These are phyloP conservation scores for Colletotrichum sp. DNA, from an alignment of 2,329 filamentous ascomycete genomes.

Conservation along the genomic window DNA sequence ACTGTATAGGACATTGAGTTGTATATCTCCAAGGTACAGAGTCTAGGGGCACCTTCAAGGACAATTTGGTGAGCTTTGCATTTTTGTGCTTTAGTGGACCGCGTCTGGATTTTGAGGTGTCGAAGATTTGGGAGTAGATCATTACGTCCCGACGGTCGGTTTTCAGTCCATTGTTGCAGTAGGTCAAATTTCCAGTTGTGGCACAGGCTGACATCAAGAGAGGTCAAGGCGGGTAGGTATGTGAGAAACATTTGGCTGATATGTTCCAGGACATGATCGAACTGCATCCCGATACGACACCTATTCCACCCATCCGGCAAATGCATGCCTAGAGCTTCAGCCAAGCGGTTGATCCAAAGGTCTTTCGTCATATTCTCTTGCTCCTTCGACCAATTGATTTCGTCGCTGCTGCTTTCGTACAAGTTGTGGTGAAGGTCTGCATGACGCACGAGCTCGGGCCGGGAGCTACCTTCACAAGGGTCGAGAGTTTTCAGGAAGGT, in stretches of 20 bases:
- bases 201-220: background rate
- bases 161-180: background rate
- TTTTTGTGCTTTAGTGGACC: background rate
- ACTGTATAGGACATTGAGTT: background rate
- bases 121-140: background rate
- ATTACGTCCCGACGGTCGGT: background rate
- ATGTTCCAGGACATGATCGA: background rate
- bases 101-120: background rate
- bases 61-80: background rate
- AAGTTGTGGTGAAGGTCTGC: background rate
- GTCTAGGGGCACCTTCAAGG: background rate
- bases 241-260: background rate
- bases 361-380: background rate
- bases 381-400: background rate
- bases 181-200: background rate
- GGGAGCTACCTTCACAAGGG: background rate
- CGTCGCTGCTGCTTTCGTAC: background rate
- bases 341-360: background rate
- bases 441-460: background rate
- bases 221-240: background rate
- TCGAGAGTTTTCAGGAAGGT: background rate
- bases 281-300: background rate
- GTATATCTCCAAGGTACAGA: background rate
- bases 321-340: background rate
- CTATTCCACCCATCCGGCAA: background rate